Evolutionary conservation across 176 grass and related monocot species (phyloP), one percentile per base, ranked within the genome.

Genomic region (Panicum miliaceum): DNA sequence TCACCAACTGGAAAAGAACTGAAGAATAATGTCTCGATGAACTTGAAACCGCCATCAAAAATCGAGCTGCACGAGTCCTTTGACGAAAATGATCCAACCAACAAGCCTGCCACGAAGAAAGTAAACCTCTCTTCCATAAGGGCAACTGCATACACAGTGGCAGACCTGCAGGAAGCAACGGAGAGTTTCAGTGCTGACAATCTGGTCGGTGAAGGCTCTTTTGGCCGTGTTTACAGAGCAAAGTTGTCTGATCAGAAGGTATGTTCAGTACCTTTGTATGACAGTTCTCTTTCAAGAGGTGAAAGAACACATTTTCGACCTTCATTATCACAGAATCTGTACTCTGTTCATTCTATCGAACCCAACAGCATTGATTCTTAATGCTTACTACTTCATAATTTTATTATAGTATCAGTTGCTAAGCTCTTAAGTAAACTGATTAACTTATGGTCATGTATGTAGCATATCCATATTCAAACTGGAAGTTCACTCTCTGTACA

Each of bases 141-240:
- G 78, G 89, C 89, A 59, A 92, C 79, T 72, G 76, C 46, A 68
- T 97, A 97, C 84, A 93, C 84, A 3, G 90, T 97, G 36, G 95
- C 92, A 70, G 95, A 97, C 57, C 71, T 97, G 61, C 95, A 97
- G 65, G 67, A 93, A 62, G 95, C 95, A 48, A 97, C 95, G 0
- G 76, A 86, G 64, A 94, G 92, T 83, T 97, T 97, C 81, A 94
- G 85, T 64, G 79, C 75, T 65, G 86, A 94, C 77, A 97, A 86
- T 90, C 84, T 94, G 67, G 54, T 97, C 37, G 90, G 92, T 75
- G 95, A 94, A 84, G 95, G 89, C 7, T 88, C 90, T 38, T 92
- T 88, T 52, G 92, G 92, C 5, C 71, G 86, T 58, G 84, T 91
- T 81, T 97, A 93, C 27, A 94, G 51, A 78, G 95, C 82, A 3